Conservation (phyloP, 768 basidiomycete species). For the Goffeauzyma gilvescens region DNA sequence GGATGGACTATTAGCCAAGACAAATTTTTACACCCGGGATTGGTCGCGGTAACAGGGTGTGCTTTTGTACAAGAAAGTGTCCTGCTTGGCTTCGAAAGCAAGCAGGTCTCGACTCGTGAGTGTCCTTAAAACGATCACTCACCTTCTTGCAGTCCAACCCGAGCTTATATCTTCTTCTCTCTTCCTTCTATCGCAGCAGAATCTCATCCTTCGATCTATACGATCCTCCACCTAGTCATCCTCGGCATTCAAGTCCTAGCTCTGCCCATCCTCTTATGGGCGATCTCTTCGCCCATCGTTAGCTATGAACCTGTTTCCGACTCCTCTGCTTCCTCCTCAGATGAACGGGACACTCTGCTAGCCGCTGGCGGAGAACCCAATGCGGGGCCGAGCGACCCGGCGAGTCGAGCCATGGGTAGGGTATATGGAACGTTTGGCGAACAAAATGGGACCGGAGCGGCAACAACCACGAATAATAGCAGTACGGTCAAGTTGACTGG, state of each 20-base stretch:
- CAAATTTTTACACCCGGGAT: conserved; percentile 15
- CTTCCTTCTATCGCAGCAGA: not conserved
- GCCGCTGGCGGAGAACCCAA: no score
- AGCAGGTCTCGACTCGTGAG: conserved; percentile 16
- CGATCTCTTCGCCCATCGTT: conserved; percentile 47
- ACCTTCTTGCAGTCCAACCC: not conserved
- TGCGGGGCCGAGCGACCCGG: no score
- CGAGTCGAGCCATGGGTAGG: no score
- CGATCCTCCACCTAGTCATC: conserved; percentile 37
- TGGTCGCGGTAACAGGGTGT: conserved; percentile 12
- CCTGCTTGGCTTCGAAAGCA: conserved; percentile 15
- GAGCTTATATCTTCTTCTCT: not conserved
- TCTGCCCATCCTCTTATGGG: conserved; percentile 34
- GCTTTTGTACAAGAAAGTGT: conserved; percentile 17
- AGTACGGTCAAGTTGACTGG: no score
- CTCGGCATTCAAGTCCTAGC: conserved; percentile 18
- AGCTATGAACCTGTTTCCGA: conserved; percentile 40
- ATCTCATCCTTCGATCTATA: conserved; percentile 13
- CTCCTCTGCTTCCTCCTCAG: conserved; percentile 27
- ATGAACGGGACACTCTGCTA: conserved; percentile 31
- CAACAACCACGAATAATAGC: no score
- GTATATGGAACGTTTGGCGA: no score
- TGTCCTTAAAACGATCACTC: no score
- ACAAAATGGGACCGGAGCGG: no score
- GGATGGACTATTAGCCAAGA: conserved; percentile 16